These are phyloP conservation scores for Margaritispora aquatica DNA, from an alignment of 495 filamentous ascomycete genomes.

Conservation along the genomic window DNA sequence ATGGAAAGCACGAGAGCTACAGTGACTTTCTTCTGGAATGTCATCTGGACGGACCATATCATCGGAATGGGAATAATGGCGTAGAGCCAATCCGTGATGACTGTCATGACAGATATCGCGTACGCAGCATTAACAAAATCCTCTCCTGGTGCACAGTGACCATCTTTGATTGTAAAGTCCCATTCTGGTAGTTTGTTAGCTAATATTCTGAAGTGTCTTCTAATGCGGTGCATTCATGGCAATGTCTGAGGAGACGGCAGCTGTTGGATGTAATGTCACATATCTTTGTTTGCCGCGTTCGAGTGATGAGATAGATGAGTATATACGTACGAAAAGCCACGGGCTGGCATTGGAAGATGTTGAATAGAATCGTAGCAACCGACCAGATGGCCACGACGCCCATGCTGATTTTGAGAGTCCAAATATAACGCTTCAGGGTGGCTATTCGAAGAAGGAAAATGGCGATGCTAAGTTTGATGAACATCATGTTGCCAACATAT, in stretches of 20 bases:
- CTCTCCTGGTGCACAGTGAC: slow-evolving; percentile 27
- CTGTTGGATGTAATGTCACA: no score
- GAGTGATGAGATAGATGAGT: no score
- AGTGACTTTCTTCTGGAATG: slow-evolving; percentile 29
- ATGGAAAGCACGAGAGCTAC: slow-evolving; percentile 32
- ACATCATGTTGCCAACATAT: slow-evolving; percentile 36
- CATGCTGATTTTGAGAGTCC: slow-evolving; percentile 30
- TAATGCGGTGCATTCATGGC: no score
- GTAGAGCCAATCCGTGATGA: slow-evolving; percentile 36
- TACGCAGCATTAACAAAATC: slow-evolving; percentile 34
- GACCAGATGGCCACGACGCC: slow-evolving; percentile 31
- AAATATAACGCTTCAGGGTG: slow-evolving; percentile 28
- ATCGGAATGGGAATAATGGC: slow-evolving; percentile 36
- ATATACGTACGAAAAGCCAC: slow-evolving; percentile 16
- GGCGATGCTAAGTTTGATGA: slow-evolving; percentile 39
- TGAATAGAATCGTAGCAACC: slow-evolving; percentile 32
- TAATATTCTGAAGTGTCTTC: no score
- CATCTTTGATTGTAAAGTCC: slow-evolving; percentile 30
- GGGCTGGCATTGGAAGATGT: slow-evolving; percentile 27
- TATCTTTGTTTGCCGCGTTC: no score
- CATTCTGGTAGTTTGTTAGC: slow-evolving; percentile 17
- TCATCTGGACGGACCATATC: slow-evolving; percentile 33
- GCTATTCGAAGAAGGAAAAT: slow-evolving; percentile 36
- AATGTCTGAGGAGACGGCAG: no score
- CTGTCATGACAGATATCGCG: slow-evolving; percentile 33